A percentile compares a stretch with the other conserved stretches of the same genome.
Conservation (phyloP, 2,329 filamentous ascomycete species). For the Fusarium equiseti region DNA sequence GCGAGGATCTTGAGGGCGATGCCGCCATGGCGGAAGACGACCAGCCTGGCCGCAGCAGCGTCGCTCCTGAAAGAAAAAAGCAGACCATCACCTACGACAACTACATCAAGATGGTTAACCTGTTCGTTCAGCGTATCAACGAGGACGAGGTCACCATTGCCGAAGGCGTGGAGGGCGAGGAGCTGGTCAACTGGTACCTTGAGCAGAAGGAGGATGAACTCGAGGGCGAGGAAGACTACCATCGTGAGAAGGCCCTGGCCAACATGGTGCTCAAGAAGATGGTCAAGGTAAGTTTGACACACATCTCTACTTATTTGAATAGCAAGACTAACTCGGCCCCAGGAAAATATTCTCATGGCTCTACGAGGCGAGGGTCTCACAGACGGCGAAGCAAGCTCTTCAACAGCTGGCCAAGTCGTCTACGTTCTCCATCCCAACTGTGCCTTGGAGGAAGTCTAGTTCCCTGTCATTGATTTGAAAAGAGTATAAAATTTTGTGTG, state of each 20-base stretch:
- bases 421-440: constrained; percentile 97
- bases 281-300: constrained; percentile 79
- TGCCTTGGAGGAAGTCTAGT: constrained; percentile 75
- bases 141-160: constrained; percentile 81
- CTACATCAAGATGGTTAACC: constrained; percentile 90
- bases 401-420: constrained; percentile 62
- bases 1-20: constrained; percentile 61
- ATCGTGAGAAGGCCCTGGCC: constrained; percentile 78
- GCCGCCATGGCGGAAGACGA: constrained; percentile 57
- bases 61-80: constrained; percentile 63
- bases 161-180: constrained; percentile 87
- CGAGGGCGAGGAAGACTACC: constrained; percentile 82
- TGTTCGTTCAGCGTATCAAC: constrained; percentile 84
- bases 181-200: constrained; percentile 88
- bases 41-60: constrained; percentile 55
- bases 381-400: constrained; percentile 60
- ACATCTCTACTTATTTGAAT: not conserved
- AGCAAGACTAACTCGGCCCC: constrained; percentile 50
- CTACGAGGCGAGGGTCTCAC: constrained; percentile 72
- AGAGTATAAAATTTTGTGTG: not conserved
- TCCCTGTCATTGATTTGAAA: not conserved
- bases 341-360: constrained; percentile 90
- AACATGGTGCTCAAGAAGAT: constrained; percentile 93
- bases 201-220: constrained; percentile 90
- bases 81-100: constrained; percentile 96